Conservation (phyloP, 225 moss, liverwort and hornwort species). For the Ulota crispa region DNA sequence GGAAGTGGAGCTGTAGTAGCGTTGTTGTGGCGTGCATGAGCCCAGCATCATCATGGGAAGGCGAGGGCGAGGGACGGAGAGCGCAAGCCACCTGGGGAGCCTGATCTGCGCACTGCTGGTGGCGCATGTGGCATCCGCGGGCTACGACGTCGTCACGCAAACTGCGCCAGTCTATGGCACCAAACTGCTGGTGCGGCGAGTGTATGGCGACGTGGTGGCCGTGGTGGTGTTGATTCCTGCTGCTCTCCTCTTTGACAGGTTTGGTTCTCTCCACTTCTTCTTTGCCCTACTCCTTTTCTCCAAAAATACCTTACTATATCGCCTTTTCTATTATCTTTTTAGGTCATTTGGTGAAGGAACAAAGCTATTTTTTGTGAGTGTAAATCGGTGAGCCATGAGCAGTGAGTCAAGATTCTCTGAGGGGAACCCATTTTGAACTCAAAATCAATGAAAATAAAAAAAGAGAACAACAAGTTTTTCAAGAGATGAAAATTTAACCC, state of each 20-base stretch:
- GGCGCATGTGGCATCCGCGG: conserved; percentile 55
- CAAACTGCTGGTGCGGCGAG: conserved; percentile 55
- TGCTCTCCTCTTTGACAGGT: conserved; percentile 74
- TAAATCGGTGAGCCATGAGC: too few species aligned
- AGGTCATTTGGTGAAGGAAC: background rate
- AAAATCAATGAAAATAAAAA: too few species aligned
- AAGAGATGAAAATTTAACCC: too few species aligned
- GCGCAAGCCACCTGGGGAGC: conserved; percentile 36
- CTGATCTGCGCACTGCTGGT: conserved; percentile 62
- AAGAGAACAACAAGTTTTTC: too few species aligned
- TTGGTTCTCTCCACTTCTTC: conserved; percentile 28
- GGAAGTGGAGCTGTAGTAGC: background rate
- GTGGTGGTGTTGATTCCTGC: conserved; percentile 64
- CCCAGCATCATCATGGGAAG: conserved; percentile 1
- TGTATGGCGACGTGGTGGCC: conserved; percentile 73
- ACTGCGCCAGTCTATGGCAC: conserved; percentile 51
- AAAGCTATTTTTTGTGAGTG: too few species aligned
- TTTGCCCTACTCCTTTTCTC: too few species aligned
- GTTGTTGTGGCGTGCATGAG: background rate
- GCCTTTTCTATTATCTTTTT: background rate
- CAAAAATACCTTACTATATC: too few species aligned
- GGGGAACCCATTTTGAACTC: too few species aligned
- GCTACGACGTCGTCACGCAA: conserved; percentile 61
- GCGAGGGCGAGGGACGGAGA: conserved; percentile 18
- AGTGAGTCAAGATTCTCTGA: too few species aligned